These are phyloP conservation scores for Talaromyces thailandensis DNA, from an alignment of 495 filamentous ascomycete genomes.

Conservation along the genomic window DNA sequence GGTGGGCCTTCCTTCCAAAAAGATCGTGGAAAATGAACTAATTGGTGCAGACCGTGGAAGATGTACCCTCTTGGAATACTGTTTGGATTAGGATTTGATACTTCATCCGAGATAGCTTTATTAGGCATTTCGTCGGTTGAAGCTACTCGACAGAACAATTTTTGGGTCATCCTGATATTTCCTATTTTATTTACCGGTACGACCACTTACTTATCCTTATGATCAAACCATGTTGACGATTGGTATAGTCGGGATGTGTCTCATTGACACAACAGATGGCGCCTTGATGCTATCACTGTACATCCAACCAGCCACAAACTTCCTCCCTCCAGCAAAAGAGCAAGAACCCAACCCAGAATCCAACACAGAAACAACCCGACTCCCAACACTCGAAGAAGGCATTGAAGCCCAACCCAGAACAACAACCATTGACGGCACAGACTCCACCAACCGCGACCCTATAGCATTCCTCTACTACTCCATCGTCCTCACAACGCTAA, in stretches of 20 bases:
- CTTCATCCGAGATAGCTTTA: slow-evolving; percentile 86
- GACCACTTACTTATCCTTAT: not conserved
- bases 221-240: not conserved
- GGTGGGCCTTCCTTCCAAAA: slow-evolving; percentile 19
- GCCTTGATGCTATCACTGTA: slow-evolving; percentile 95
- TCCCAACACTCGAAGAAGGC: not conserved
- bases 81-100: slow-evolving; percentile 95
- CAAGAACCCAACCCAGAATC: slow-evolving; percentile 2
- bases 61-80: slow-evolving; percentile 87
- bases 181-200: slow-evolving; percentile 81
- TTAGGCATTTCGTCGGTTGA: slow-evolving; percentile 84
- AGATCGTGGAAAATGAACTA: not conserved
- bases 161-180: slow-evolving; percentile 94
- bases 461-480: slow-evolving; percentile 92
- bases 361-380: not conserved
- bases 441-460: slow-evolving; percentile 49
- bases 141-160: slow-evolving; percentile 71
- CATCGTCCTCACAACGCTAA: slow-evolving; percentile 77
- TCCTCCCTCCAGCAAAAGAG: slow-evolving; percentile 27
- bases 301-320: slow-evolving; percentile 48
- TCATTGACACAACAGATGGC: slow-evolving; percentile 83
- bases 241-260: slow-evolving; percentile 69
- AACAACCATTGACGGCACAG: not conserved
- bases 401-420: not conserved
- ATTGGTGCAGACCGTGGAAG: slow-evolving; percentile 68